Conservation (phyloP, 169 alveolate genomes). For the Pseudocohnilembus persalinus region DNA sequence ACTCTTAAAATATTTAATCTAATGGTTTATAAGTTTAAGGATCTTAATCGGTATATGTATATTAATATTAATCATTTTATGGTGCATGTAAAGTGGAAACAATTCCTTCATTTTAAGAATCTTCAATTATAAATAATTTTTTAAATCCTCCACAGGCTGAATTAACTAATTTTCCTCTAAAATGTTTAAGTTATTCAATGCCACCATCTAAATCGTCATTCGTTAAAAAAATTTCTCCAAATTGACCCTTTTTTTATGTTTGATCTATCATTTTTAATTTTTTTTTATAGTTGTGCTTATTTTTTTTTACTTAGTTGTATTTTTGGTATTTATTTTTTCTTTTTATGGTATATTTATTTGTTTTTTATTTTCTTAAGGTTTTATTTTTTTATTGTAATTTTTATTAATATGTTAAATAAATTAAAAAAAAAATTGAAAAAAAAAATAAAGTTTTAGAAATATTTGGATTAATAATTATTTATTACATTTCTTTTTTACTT, state of each 20-base stretch:
- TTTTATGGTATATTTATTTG: neutral
- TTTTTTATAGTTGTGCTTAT: slow-evolving; percentile 33
- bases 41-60: slow-evolving; percentile 32
- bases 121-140: slow-evolving; percentile 78
- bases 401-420: too few relatives aligned
- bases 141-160: slow-evolving; percentile 83
- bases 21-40: slow-evolving; percentile 16
- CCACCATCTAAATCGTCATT: slow-evolving; percentile 68
- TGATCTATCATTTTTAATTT: slow-evolving; percentile 6
- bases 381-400: too few relatives aligned
- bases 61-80: slow-evolving; percentile 44
- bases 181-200: slow-evolving; percentile 65
- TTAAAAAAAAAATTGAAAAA: neutral
- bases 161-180: slow-evolving; percentile 78
- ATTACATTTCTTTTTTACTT: too few relatives aligned
- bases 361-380: neutral
- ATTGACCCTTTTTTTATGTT: slow-evolving; percentile 54
- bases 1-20: slow-evolving; percentile 37
- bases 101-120: slow-evolving; percentile 62
- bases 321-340: too few relatives aligned
- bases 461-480: too few relatives aligned
- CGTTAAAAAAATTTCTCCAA: slow-evolving; percentile 82
- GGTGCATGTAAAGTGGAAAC: slow-evolving; percentile 63
- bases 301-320: slow-evolving; percentile 23
- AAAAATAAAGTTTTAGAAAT: too few relatives aligned